These are phyloP conservation scores for Salix udensis DNA, from an alignment of 345 rosid genomes.

Conservation along the genomic window DNA sequence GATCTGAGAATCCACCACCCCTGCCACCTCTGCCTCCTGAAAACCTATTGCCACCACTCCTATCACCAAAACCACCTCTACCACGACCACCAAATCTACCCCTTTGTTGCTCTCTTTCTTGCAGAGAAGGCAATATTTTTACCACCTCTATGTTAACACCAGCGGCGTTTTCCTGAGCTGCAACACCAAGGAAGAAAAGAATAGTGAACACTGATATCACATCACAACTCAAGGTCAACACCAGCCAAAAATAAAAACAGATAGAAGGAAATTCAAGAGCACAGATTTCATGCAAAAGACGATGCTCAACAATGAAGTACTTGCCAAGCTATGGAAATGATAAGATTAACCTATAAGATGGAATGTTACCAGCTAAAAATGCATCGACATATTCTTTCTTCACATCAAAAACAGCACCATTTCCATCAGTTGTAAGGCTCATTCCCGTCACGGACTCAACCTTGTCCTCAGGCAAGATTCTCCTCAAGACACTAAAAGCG, in stretches of 20 bases:
- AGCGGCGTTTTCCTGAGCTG: conserved; percentile 65
- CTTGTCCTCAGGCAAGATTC: conserved; percentile 90
- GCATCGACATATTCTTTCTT: conserved; percentile 52
- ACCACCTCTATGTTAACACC: conserved; percentile 61
- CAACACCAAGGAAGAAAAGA: not conserved
- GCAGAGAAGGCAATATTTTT: conserved; percentile 65
- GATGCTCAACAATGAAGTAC: not conserved
- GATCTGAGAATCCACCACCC: conserved; percentile 35
- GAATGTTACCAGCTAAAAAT: conserved; percentile 50
- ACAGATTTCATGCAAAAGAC: not conserved
- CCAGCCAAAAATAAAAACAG: not conserved
- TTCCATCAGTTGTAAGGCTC: conserved; percentile 69
- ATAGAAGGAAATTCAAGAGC: not conserved
- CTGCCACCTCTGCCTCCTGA: conserved; percentile 37
- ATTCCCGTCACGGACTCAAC: conserved; percentile 74
- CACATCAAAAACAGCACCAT: conserved; percentile 86
- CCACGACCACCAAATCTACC: conserved; percentile 63
- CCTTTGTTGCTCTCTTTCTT: conserved; percentile 58
- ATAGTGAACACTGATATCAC: not conserved
- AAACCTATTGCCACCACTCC: conserved; percentile 34
- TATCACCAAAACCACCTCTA: conserved; percentile 29
- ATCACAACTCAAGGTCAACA: not conserved
- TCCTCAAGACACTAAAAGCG: conserved; percentile 63
- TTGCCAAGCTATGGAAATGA: not conserved
- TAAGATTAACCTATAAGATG: not conserved